Base-by-base conservation (phyloP, 257 asterid species). In the Solanum neorickii region DNA sequence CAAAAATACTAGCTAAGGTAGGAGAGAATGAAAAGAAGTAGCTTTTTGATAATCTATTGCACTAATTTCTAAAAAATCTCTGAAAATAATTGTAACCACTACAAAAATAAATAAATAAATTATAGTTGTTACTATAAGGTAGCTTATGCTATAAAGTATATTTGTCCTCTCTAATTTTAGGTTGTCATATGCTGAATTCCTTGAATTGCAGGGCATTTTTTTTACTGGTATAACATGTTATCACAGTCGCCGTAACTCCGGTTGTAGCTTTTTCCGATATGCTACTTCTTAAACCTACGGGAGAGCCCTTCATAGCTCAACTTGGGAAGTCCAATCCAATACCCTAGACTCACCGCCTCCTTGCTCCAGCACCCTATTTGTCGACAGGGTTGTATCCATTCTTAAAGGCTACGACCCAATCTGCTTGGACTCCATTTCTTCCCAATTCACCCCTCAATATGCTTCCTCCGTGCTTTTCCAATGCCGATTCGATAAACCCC, bases 361-460 rank as follows among this genome's bases (percentile, higher is more conserved):
- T 23, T 92, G 92, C 73, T 90, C 92, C 85, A 93, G 90, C 89
- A 76, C 89, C 70, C 25, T 87, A 75, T 87, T 94, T 62, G 92
- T 92, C 86, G 88, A 89, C 84, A 91, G 88, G 89, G 94, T 93
- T 87, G 76, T 94, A 59, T 84, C 97, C 69, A 90, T 93, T 68
- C 96, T 95, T 90, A 91, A 92, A 83, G 89, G 85, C 87, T 92
- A 91, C 86, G 90, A 89, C 92, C 92, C 90, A 20, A 90, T 91
- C 16, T 90, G 82, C 35, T 96, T 95, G 59, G 90, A 90, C 88
- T 91, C 94, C 42, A 66, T 96, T 37, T 74, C 90, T 31, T 72
- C 96, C 88, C 90, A 90, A n/a, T 94, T 96, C 46, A 93, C 97
- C 75, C 96, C 98, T 86, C 92, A 89, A 74, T 85, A 94, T 76